Conservation (phyloP, 2,329 filamentous ascomycete species). For the Colletotrichum abscissum region DNA sequence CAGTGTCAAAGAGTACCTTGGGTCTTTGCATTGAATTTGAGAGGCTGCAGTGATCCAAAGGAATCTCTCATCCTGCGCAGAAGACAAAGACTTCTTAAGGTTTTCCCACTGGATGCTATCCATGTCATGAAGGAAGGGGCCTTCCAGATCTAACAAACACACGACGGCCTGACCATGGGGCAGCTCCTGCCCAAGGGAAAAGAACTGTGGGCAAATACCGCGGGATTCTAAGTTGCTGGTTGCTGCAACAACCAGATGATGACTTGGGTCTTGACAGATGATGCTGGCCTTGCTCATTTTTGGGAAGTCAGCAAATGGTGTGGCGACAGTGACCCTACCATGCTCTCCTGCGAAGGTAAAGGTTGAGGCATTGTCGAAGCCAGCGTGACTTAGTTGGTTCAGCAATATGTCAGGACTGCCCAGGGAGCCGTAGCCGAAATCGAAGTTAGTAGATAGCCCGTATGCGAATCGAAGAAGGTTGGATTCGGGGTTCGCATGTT, state of each 20-base stretch:
- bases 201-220: background rate
- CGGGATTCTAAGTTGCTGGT: background rate
- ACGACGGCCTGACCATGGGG: constrained; percentile 19
- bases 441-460: background rate
- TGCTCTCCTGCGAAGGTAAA: constrained; percentile 8
- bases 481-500: constrained; percentile 7
- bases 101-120: background rate
- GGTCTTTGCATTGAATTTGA: constrained; percentile 42
- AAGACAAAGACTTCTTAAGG: constrained; percentile 16
- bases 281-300: background rate
- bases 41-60: constrained; percentile 46
- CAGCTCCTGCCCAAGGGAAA: background rate
- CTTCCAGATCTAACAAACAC: constrained; percentile 23
- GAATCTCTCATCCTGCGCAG: constrained; percentile 32
- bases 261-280: constrained; percentile 6
- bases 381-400: background rate
- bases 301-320: background rate
- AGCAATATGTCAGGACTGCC: background rate
- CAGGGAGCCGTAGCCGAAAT: background rate
- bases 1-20: constrained; percentile 42
- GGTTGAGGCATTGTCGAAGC: constrained; percentile 6
- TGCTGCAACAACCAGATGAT: background rate
- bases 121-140: constrained; percentile 17
- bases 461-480: background rate
- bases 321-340: background rate